A percentile compares a stretch with the other conserved stretches of the same genome.
Conservation (phyloP, 2,329 filamentous ascomycete genomes). For the Cladophialophora immunda region DNA sequence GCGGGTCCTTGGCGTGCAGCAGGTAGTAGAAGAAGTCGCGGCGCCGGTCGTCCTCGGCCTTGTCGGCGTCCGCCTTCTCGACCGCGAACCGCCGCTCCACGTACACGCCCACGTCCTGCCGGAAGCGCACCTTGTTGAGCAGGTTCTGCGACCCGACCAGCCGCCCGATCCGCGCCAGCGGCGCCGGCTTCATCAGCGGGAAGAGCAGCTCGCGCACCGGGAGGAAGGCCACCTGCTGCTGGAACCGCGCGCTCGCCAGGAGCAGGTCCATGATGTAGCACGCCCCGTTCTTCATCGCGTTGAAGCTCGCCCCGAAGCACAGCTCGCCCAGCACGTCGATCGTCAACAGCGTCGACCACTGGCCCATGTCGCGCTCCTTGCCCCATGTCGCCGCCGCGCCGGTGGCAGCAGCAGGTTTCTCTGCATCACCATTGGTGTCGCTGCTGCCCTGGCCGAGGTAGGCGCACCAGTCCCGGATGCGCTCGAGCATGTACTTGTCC, state of each 20-base stretch:
- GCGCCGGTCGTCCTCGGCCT: slow-evolving; percentile 48
- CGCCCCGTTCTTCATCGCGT: slow-evolving; percentile 55
- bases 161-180: slow-evolving; percentile 8
- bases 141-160: slow-evolving; percentile 14
- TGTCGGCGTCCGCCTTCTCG: slow-evolving; percentile 40
- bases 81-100: slow-evolving; percentile 48
- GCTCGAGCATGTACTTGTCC: slow-evolving; percentile 56
- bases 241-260: slow-evolving; percentile 23
- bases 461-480: slow-evolving; percentile 52
- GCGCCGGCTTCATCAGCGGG: slow-evolving; percentile 15
- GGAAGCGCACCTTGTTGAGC: slow-evolving; percentile 21
- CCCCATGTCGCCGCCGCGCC: slow-evolving; percentile 53
- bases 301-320: slow-evolving; percentile 50
- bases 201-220: slow-evolving; percentile 27
- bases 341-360: slow-evolving; percentile 56
- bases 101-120: slow-evolving; percentile 18
- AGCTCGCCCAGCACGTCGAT: slow-evolving; percentile 63
- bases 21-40: slow-evolving; percentile 61
- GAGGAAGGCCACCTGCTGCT: slow-evolving; percentile 16
- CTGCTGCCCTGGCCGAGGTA: slow-evolving; percentile 33
- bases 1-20: slow-evolving; percentile 56
- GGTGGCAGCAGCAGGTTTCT: slow-evolving; percentile 13
- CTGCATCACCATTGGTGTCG: slow-evolving; percentile 11
- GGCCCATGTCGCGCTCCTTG: slow-evolving; percentile 53
- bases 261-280: slow-evolving; percentile 53